phyloP scores from a whole-genome alignment of 129 eudicot species.

The Saussurea involucrata region DNA sequence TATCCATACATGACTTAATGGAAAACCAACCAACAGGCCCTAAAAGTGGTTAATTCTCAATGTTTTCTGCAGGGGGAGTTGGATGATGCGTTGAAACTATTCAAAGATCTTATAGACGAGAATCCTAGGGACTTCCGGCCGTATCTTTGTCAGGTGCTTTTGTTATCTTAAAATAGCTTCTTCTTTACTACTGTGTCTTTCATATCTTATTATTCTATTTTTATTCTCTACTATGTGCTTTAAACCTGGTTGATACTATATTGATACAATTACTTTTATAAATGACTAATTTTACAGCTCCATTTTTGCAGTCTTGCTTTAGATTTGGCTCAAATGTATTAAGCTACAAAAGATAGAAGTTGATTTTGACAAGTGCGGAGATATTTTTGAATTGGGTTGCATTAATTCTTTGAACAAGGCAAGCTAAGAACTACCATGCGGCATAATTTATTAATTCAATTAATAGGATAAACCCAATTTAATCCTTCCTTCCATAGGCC shows the following conservation, averaged over 20 bases:
- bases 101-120: slow-evolving; percentile 58
- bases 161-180: not conserved
- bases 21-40: no score
- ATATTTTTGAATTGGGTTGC: no score
- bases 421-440: no score
- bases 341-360: no score
- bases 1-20: no score
- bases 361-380: no score
- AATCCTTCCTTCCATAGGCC: no score
- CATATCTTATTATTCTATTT: not conserved
- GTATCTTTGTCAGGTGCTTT: slow-evolving; percentile 77
- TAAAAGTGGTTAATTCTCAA: not conserved
- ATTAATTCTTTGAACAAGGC: no score
- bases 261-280: not conserved
- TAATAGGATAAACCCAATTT: no score
- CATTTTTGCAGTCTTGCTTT: not conserved
- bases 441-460: no score
- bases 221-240: no score
- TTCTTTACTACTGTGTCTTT: not conserved
- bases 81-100: slow-evolving; percentile 63
- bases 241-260: not conserved
- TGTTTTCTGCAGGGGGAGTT: slow-evolving; percentile 64
- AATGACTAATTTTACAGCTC: not conserved
- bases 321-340: not conserved
- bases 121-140: slow-evolving; percentile 96